phyloP scores from a whole-genome alignment of 208 protist species.

The Leishmania gerbilli region DNA sequence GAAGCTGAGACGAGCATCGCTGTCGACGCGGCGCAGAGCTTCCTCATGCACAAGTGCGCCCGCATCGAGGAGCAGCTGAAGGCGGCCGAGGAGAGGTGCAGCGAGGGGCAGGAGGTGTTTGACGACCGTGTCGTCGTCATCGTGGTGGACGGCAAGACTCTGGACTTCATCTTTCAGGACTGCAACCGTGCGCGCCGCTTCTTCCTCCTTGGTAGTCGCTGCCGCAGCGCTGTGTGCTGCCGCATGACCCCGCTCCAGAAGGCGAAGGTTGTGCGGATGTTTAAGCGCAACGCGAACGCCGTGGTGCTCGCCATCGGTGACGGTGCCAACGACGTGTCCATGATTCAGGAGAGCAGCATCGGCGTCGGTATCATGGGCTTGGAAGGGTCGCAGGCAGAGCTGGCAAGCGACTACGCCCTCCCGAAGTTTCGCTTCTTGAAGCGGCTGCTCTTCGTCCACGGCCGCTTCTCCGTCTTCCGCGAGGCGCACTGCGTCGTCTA shows the following conservation, averaged over 20 bases:
- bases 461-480: constrained; percentile 89
- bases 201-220: constrained; percentile 60
- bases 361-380: constrained; percentile 96
- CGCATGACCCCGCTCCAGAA: constrained; percentile 87
- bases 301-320: constrained; percentile 84
- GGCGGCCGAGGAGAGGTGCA: constrained; percentile 31
- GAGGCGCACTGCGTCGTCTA: constrained; percentile 90
- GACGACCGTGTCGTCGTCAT: constrained; percentile 44
- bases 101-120: constrained; percentile 13
- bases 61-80: constrained; percentile 38
- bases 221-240: constrained; percentile 82
- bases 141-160: constrained; percentile 77
- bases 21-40: not conserved
- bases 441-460: constrained; percentile 94
- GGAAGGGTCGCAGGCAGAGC: constrained; percentile 95
- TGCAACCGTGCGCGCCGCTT: constrained; percentile 49
- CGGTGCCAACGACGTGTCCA: constrained; percentile 92
- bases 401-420: constrained; percentile 93
- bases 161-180: constrained; percentile 73
- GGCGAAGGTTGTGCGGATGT: constrained; percentile 69
- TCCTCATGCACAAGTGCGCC: constrained; percentile 16
- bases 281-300: constrained; percentile 53
- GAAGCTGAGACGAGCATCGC: not conserved
- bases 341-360: constrained; percentile 95
- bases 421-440: constrained; percentile 91